Base-by-base conservation (phyloP, 208 protist genomes). In the Leishmania tropica region DNA sequence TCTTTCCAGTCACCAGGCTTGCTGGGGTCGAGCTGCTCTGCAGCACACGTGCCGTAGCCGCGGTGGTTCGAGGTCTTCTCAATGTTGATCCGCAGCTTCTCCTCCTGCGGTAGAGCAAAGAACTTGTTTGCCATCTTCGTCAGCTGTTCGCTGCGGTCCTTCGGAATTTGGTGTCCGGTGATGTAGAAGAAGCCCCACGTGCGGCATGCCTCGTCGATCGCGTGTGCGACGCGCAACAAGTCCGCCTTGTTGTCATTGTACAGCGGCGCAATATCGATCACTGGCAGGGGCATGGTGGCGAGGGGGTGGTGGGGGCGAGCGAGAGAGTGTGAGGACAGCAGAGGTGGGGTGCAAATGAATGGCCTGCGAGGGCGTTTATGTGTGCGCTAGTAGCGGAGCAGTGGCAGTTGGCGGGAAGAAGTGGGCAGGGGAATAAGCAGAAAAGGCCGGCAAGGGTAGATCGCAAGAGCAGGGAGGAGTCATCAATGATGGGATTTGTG, bases 101-200 rank as follows among this genome's bases (percentile, higher is more conserved):
- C 88, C 67, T 95, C 91, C 1, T 86, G 21, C 6, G 92, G 90
- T 8, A 90, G 81, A 1, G 81, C 75, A 75, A 97, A 97, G 81
- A 97, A 90, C 45, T 40, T 51, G 60, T 86, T 80, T 7, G 89
- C 87, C 87, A 91, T 89, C 81, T 75, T 62, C n/a, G 80, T 88
- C 72, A 97, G 83, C 77, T 87, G 68, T 45, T 88, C 60, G 1
- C 88, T 81, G 31, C 90, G 88, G 17, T 75, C 78, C 75, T 78
- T 79, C 56, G 87, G 83, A 68, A 97, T 93, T 68, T 85, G 58
- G 84, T 97, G 89, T 42, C 90, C 89, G 58, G 85, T 85, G 75
- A 97, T 92, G 88, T 96, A 96, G 83, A 97, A 96, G 83, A 97
- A 97, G 64, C 94, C 94, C 90, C 86, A 95, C 2, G 76, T 90